Evolutionary conservation across 768 basidiomycete species (phyloP).

Genomic region (Cystobasidium onofrii): DNA sequence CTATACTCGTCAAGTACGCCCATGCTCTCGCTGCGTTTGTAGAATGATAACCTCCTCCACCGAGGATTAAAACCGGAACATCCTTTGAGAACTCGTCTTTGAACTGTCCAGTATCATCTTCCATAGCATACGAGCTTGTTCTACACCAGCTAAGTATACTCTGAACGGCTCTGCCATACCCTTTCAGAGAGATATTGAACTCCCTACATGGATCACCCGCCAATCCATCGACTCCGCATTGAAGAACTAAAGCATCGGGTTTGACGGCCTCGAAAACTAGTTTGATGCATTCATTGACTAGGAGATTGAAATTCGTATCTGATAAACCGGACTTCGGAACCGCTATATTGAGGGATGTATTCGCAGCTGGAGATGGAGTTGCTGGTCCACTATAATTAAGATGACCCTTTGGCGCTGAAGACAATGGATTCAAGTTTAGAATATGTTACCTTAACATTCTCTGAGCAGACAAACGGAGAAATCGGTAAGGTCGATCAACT

Average conservation of each 20-base stretch:
- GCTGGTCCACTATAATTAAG: conserved; percentile 41
- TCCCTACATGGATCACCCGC: conserved; percentile 71
- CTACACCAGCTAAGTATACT: conserved; percentile 58
- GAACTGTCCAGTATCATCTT: not conserved
- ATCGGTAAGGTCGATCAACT: too few relatives aligned
- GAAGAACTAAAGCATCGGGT: conserved; percentile 72
- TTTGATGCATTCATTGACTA: conserved; percentile 60
- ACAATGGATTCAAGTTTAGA: too few relatives aligned
- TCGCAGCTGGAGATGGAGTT: conserved; percentile 51
- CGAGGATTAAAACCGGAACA: conserved; percentile 40
- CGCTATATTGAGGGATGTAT: conserved; percentile 67
- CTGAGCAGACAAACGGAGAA: too few relatives aligned
- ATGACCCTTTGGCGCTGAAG: conserved; percentile 32
- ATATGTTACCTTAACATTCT: too few relatives aligned
- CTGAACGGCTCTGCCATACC: conserved; percentile 52
- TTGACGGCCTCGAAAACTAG: conserved; percentile 55
- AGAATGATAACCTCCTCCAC: conserved; percentile 69
- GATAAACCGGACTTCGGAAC: conserved; percentile 62
- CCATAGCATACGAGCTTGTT: not conserved
- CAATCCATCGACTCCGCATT: conserved; percentile 80
- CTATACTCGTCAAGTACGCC: conserved; percentile 67
- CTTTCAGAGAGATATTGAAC: conserved; percentile 54
- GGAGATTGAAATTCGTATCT: conserved; percentile 54
- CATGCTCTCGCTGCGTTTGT: conserved; percentile 79
- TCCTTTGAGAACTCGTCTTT: not conserved